Conservation (phyloP, 1,139 yeast species). For the Candida dubliniensis region DNA sequence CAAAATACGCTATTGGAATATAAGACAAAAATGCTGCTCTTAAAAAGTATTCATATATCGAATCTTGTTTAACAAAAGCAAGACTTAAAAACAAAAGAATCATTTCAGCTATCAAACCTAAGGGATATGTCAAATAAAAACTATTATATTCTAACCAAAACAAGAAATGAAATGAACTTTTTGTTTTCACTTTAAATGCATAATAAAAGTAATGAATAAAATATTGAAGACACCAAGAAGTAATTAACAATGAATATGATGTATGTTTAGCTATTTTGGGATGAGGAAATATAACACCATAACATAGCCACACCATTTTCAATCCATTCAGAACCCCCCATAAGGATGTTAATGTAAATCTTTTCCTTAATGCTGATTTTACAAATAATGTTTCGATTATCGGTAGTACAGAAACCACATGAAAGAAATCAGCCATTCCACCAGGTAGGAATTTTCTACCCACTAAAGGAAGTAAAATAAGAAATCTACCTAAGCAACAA, state of each 20-base stretch:
- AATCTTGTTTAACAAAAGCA: constrained; percentile 40
- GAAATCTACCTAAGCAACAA: constrained; percentile 51
- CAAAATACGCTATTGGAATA: constrained; percentile 38
- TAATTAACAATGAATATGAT: constrained; percentile 47
- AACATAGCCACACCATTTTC: constrained; percentile 44
- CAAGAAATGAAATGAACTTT: constrained; percentile 35
- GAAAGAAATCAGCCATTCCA: constrained; percentile 67
- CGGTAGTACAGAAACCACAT: constrained; percentile 41
- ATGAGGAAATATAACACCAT: constrained; percentile 46
- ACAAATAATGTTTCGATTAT: constrained; percentile 27
- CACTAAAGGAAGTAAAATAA: constrained; percentile 57
- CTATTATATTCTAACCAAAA: constrained; percentile 42
- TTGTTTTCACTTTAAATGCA: constrained; percentile 45
- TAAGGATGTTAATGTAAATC: constrained; percentile 15
- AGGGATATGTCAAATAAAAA: constrained; percentile 46
- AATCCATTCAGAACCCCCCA: constrained; percentile 34
- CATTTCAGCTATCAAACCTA: constrained; percentile 50
- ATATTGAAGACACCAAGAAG: constrained; percentile 45
- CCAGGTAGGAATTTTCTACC: constrained; percentile 65
- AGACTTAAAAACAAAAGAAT: constrained; percentile 52
- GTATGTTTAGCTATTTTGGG: constrained; percentile 52
- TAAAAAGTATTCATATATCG: constrained; percentile 27
- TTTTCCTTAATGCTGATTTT: constrained; percentile 18
- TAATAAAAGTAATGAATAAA: constrained; percentile 47
- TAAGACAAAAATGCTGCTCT: constrained; percentile 32